Evolutionary conservation across 768 basidiomycete species (phyloP), one percentile per base, ranked within the genome.

Genomic region (Collybiopsis luxurians): DNA sequence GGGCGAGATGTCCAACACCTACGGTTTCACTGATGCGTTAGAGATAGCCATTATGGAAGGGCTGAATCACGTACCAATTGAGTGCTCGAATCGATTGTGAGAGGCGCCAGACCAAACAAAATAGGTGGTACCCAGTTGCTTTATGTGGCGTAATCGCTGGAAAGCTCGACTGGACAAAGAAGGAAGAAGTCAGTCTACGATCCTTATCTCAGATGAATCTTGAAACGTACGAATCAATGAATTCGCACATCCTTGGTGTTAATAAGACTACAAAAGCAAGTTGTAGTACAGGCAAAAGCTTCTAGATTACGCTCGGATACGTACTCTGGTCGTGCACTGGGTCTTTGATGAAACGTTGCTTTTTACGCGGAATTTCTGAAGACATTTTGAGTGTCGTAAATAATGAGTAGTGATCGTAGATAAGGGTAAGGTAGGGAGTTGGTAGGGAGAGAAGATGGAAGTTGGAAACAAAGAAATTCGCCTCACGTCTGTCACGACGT

Each of bases 21-120:
- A 58, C n/a, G 48, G 28, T 51, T 54, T 23, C 26, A 26, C 49
- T 17, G 59, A 42, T 40, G 28, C 11, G 43, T 27, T 23, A 21
- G 43, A 43, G 19, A 53, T 27, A 49, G 55, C 57, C 26, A n/a
- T n/a, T n/a, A n/a, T 46, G 31, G 13, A 57, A 57, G 40, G 45
- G 24, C 12, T 17, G 10, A 56, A 12, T 6, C 38, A 66, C 71
- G 58, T 69, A 87, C 91, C 91, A n/a, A 94, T 72, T 59, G 80
- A 87, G 64, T 94, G 91, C 61, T 93, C 91, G 61, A 94, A 92
- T 0, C 92, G 81, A 57, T 85, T 92, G 63, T 93, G 92, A 0
- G 87, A 80, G 0, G 88, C 92, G 1, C 88, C 81, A 0, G 86
- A 83, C 82, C 87, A 93, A 27, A 93, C 87, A 59, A 81, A 83